Base-by-base conservation (phyloP, 2,329 filamentous ascomycete species). In the Verticillium longisporum region DNA sequence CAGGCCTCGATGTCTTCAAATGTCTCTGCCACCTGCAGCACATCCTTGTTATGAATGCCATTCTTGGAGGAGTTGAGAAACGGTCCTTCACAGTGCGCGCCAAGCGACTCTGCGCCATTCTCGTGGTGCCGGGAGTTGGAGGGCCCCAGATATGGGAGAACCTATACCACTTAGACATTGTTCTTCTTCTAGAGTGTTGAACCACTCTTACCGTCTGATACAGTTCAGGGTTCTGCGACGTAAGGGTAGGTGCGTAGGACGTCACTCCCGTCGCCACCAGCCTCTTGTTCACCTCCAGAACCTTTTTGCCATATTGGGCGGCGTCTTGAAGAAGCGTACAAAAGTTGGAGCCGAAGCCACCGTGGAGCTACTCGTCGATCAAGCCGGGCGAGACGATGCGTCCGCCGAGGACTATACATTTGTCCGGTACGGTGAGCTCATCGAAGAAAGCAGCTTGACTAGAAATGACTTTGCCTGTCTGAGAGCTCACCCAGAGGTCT, bases 311-410 rank as follows among this genome's bases (percentile, higher is more conserved):
- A 69, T 96, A 97, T 58, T 83, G 80, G 34, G 80, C 76, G 74
- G 83, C 85, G 68, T 89, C 85, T 15, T 87, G 81, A n/a, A 90
- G 85, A 10, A 92, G 80, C 1, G 87, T 86, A 3, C 91, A 95
- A 73, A 96, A 97, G 78, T 97, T 94, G 79, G 97, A 96, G 61
- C 92, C 92, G 69, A 92, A 94, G 10, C 90, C 92, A 56, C 93
- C 93, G 70, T 97, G 97, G 67, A 97, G 86, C 74, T 97, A 93
- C 59, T 89, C 89, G 66, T 97, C 93, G 68, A 97, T 95, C 70
- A 97, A 83, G 32, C 93, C 93, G 0, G 93, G 92, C 0, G 90
- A 86, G 21, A 97, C 73, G 66, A 97, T 94, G 68, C 91, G 91
- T 62, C 92, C 91, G 58, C 87, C 85, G 1, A 97, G 85, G 69